Evolutionary conservation across 805 yeast genomes (phyloP), one percentile per base, ranked within the genome.

Genomic region (Kodamaea sagamina): DNA sequence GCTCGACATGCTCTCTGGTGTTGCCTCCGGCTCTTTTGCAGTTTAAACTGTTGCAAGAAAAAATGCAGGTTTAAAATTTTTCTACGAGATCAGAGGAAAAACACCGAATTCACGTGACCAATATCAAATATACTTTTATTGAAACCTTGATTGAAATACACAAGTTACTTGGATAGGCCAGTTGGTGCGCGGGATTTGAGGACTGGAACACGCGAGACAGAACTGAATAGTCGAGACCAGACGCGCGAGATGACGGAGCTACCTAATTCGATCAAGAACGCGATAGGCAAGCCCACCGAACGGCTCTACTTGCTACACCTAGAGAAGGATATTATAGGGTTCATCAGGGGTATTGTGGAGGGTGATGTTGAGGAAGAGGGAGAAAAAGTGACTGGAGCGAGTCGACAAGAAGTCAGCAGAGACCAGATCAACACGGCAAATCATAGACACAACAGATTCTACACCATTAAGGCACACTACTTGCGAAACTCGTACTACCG

Each of bases 401-500:
- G 34, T 2, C 18, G 34, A 29, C 11, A 46, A 29, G 25, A 34
- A n/a, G 25, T 8, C n/a, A n/a, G n/a, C n/a, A n/a, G n/a, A n/a
- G n/a, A n/a, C n/a, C n/a, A n/a, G n/a, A n/a, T n/a, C n/a, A n/a
- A n/a, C n/a, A n/a, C n/a, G n/a, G n/a, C n/a, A n/a, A n/a, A n/a
- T n/a, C n/a, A n/a, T n/a, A n/a, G n/a, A n/a, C n/a, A n/a, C n/a
- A n/a, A n/a, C n/a, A n/a, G n/a, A n/a, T n/a, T 19, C 10, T 27
- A 36, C 19, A 41, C 44, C 2, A 54, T 59, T 25, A 46, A 47
- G 31, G 50, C 60, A 6, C 46, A 40, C 27, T 41, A 37, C 18
- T 77, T 85, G 5, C 74, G 80, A 74, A 85, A 85, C 58, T 81
- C 89, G 2, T 85, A 81, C 58, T 81, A 79, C 50, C 65, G 92